Evolutionary conservation across 371 early-diverging fungal species (phyloP).

Genomic region (Mucor irregularis): DNA sequence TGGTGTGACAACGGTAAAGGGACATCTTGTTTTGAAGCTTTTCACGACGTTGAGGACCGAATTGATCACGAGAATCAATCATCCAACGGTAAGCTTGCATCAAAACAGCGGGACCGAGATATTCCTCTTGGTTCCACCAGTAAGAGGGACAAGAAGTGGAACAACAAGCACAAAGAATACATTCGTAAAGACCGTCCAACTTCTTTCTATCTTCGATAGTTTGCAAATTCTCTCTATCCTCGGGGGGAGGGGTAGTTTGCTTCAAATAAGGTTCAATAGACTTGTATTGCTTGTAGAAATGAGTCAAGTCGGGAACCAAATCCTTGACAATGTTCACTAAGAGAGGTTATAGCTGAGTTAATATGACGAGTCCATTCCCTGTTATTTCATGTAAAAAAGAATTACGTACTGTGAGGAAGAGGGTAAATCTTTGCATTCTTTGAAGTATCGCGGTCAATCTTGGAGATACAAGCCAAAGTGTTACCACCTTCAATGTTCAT

Average conservation of each 20-base stretch:
- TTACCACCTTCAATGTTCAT: conserved; percentile 97
- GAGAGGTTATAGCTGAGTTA: no score
- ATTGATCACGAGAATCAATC: conserved; percentile 95
- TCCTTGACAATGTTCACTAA: conserved; percentile 84
- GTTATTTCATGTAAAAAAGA: no score
- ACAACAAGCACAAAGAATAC: conserved; percentile 98
- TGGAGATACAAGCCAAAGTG: conserved; percentile 91
- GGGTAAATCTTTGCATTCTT: conserved; percentile 89
- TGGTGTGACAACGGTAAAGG: conserved; percentile 97
- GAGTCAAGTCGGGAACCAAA: conserved; percentile 89
- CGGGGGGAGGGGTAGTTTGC: conserved; percentile 74
- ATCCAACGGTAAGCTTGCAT: conserved; percentile 99
- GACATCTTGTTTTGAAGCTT: conserved; percentile 94
- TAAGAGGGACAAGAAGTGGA: conserved; percentile 96
- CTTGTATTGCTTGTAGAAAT: conserved; percentile 97
- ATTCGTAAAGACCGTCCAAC: conserved; percentile 96
- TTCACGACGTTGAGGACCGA: conserved; percentile 83
- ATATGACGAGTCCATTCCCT: no score
- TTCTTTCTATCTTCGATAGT: conserved; percentile 93
- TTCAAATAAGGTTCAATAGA: conserved; percentile 93
- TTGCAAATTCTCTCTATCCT: conserved; percentile 88
- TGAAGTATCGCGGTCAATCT: conserved; percentile 73
- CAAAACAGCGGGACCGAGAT: conserved; percentile 94
- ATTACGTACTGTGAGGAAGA: conserved; percentile 84
- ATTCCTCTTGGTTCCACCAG: conserved; percentile 96